These are phyloP conservation scores for Tetrapyrgos nigripes DNA, from an alignment of 1,284 basidiomycete species.

Conservation along the genomic window DNA sequence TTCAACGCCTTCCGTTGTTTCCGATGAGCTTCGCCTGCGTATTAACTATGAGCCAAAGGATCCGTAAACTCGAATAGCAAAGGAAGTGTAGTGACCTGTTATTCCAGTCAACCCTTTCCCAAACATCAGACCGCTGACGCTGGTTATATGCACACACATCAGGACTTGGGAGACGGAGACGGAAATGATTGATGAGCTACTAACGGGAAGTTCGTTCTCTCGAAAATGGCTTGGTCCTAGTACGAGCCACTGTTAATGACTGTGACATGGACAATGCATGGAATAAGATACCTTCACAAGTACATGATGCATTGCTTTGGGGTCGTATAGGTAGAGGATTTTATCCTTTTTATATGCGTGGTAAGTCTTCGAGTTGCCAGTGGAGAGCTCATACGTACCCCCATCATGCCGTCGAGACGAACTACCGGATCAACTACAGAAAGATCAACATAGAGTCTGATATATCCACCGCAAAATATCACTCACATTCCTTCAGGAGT, in stretches of 20 bases:
- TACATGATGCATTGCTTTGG: slow-evolving; percentile 40
- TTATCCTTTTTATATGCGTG: slow-evolving; percentile 24
- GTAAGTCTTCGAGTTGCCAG: neutral
- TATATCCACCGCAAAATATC: neutral
- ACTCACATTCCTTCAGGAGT: slow-evolving; percentile 7
- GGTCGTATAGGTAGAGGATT: slow-evolving; percentile 35
- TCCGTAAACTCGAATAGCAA: neutral
- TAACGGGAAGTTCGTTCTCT: slow-evolving; percentile 4
- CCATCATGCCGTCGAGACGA: neutral
- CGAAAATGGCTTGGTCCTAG: slow-evolving; percentile 9
- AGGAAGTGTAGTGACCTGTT: slow-evolving; percentile 1
- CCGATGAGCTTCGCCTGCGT: slow-evolving; percentile 26
- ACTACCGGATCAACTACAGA: slow-evolving; percentile 7
- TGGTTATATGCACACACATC: slow-evolving; percentile 6
- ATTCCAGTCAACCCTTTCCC: slow-evolving; percentile 10
- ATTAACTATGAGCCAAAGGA: neutral
- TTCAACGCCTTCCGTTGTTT: slow-evolving; percentile 18
- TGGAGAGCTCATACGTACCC: neutral
- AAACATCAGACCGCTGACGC: slow-evolving; percentile 1
- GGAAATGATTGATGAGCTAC: neutral
- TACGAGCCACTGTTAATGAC: neutral
- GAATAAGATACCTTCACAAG: slow-evolving; percentile 31
- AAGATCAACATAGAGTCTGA: neutral
- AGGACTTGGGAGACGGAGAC: too few species aligned
- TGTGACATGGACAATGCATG: too few species aligned